Conservation (phyloP, 495 filamentous ascomycete species). For the Ramalina intermedia region DNA sequence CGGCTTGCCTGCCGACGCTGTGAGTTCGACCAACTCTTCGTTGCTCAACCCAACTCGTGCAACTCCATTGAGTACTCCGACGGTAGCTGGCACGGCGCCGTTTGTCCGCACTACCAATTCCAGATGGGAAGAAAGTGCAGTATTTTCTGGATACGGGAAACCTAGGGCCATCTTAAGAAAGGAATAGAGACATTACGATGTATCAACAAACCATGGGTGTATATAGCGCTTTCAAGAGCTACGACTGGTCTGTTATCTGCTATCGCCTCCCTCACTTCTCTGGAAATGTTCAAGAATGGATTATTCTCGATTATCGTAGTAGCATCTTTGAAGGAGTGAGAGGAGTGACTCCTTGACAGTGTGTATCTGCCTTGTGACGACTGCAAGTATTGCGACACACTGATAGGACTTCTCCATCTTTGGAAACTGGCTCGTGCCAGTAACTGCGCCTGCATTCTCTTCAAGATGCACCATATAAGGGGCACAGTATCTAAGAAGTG, state of each 20-base stretch:
- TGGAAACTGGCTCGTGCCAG: no score
- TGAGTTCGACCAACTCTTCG: slow-evolving; percentile 56
- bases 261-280: slow-evolving; percentile 68
- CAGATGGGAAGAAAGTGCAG: slow-evolving; percentile 50
- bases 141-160: slow-evolving; percentile 70
- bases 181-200: background rate
- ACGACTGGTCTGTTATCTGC: slow-evolving; percentile 63
- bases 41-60: slow-evolving; percentile 61
- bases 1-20: slow-evolving; percentile 45
- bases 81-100: slow-evolving; percentile 84
- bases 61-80: slow-evolving; percentile 69
- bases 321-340: no score
- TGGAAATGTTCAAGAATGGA: slow-evolving; percentile 57
- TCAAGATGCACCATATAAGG: no score
- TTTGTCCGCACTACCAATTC: slow-evolving; percentile 64
- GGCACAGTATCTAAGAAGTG: no score
- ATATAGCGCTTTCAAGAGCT: slow-evolving; percentile 84
- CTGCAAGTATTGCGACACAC: no score
- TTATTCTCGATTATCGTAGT: slow-evolving; percentile 15
- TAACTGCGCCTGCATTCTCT: no score
- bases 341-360: no score
- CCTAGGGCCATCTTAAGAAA: slow-evolving; percentile 32
- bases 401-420: no score
- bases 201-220: slow-evolving; percentile 47
- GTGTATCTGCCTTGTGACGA: no score